Base-by-base conservation (phyloP, 371 early-diverging fungal genomes). In the Basidiobolus meristosporus region DNA sequence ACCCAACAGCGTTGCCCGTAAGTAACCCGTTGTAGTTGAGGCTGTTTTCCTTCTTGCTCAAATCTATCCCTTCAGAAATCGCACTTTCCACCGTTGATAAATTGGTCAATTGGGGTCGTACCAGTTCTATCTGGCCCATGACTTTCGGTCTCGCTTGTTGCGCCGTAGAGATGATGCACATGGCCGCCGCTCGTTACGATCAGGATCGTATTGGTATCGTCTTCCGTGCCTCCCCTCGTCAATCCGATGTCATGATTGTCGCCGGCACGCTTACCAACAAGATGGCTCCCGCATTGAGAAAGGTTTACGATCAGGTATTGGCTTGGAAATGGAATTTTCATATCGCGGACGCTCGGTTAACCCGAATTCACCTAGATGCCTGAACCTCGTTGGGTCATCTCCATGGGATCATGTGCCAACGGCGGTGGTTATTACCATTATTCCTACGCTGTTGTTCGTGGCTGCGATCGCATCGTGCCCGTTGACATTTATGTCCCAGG, bases 401-500 rank as follows among this genome's bases (percentile, higher is more conserved):
- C 90, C 19, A 96, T 96, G 97, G 97, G 97, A 28, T 80, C 81
- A 41, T 96, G 97, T 52, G 97, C 97, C 18, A 96, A 96, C 57
- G 95, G 97, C 51, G 97, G 97, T 52, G 97, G 97, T 39, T 96
- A 96, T 66, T 96, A 96, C 59, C 97, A 96, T 61, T 96, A 96
- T 68, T 82, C 84, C 39, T 96, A 95, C 60, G 71, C 91, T 34
- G 96, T 93, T 38, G 93, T 85, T 31, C 74, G 86, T 55, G 63
- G 97, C 76, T 93, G 95, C 60, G 97, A 96, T 50, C 79, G 97
- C 36, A 81, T 96, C 54, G 88, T 96, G 7, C 97, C 97, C 38
- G 89, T 87, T 30, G 86, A 85, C 65, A 83, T 96, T 38, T 96
- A 96, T 50, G 95, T 96, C 21, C 95, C 95, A 31, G 97, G 97